Percentiles rank a stretch among this genome's conserved stretches.
Evolutionary conservation across 2,329 filamentous ascomycete genomes (phyloP).

Genomic region (Diaporthe sp.): DNA sequence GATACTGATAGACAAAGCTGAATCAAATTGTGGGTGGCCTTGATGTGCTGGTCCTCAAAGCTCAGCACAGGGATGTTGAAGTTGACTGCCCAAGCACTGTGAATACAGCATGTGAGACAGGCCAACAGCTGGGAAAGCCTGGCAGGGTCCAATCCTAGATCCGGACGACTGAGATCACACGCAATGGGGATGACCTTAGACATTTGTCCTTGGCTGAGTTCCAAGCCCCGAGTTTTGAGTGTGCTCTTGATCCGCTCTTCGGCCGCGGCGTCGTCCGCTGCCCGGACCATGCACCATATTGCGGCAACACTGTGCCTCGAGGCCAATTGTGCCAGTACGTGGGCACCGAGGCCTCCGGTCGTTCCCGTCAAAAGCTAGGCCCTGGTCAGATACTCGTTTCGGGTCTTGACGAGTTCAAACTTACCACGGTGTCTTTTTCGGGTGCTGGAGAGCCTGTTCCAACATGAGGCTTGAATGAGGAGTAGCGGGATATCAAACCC

Average conservation of each 20-base stretch:
- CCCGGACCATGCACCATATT: background rate
- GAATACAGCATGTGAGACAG: background rate
- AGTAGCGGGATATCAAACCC: background rate
- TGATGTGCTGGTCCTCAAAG: background rate
- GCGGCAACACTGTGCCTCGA: background rate
- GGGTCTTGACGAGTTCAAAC: background rate
- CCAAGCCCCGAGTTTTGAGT: background rate
- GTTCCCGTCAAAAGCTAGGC: background rate
- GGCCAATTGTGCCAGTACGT: background rate
- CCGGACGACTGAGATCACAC: background rate
- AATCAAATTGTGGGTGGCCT: background rate
- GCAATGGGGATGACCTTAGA: background rate
- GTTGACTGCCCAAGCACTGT: constrained; percentile 4
- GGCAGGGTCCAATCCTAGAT: background rate
- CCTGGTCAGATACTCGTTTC: background rate
- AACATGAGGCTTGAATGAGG: background rate
- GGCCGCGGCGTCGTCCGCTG: background rate
- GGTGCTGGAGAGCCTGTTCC: no score
- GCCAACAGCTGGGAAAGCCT: background rate
- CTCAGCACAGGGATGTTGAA: constrained; percentile 5
- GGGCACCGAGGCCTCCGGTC: background rate
- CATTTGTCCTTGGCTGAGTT: background rate
- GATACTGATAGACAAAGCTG: background rate
- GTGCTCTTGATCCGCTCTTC: background rate
- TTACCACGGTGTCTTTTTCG: background rate